Base-by-base conservation (phyloP, 2,329 filamentous ascomycete genomes). In the Nothophaeocryptopus gaeumannii region DNA sequence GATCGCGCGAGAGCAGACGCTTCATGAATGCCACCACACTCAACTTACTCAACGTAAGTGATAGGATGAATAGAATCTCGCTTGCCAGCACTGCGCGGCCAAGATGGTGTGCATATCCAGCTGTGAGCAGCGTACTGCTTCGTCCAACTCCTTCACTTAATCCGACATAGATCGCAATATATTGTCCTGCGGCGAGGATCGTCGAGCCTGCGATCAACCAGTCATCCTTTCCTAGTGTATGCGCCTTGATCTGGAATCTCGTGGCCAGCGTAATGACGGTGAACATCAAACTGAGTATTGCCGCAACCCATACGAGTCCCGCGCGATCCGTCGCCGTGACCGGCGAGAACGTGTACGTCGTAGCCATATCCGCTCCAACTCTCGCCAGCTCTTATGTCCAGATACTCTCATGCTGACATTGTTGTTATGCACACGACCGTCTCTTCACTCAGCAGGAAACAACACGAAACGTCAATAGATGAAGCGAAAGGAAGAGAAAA, bases 11-110 rank as follows among this genome's bases (percentile, higher is more conserved):
- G 45, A 67, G 64, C 12, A 67, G 53, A 7, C 64, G 58, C 39
- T 61, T 62, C 55, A 67, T 60, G 26, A 67, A 61, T 16, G 59
- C 56, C 9, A 65, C 56, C 43, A 67, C 61, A 14, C 63, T 63
- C 47, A 54, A 50, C 51, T 67, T 67, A 20, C 63, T 59, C 29
- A 63, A 49, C 11, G 52, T 56, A 13, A 65, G 41, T 7, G 58
- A 43, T 9, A 59, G 15, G 26, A 67, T 58, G 46, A 65, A 59
- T 20, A 66, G 50, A 12, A 63, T 54, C 33, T 61, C 54, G 16
- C 59, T 59, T 10, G 59, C 58, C 39, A 65, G 56, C 5, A 62
- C 60, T 4, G 58, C 50, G 34, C 58, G 14, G 11, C 52, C 56
- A 42, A 59, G 33, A 10, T 35, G 16, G 15, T 31, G 13, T 26